phyloP scores from a whole-genome alignment of 1,139 yeast species.

The Geotrichum reessii region DNA sequence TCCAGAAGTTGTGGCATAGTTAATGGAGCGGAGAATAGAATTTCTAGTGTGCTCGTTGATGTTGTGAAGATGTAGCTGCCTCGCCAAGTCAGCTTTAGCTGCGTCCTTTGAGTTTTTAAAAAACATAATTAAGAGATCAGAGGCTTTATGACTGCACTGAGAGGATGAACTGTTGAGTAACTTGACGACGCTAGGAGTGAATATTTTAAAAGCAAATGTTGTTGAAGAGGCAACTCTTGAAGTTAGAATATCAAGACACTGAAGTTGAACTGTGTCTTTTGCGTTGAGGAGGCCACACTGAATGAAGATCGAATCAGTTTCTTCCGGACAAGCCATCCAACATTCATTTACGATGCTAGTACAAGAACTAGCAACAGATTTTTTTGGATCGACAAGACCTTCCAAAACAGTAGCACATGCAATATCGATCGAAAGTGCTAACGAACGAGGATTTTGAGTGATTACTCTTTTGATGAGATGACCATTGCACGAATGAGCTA shows the following conservation, averaged over 20 bases:
- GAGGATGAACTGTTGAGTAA: slow-evolving; percentile 34
- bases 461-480: slow-evolving; percentile 72
- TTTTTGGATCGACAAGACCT: slow-evolving; percentile 47
- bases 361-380: slow-evolving; percentile 46
- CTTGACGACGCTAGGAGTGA: slow-evolving; percentile 41
- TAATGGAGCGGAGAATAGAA: slow-evolving; percentile 18
- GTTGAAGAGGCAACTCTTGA: slow-evolving; percentile 27
- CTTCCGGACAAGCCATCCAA: slow-evolving; percentile 58
- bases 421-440: slow-evolving; percentile 46
- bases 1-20: slow-evolving; percentile 3
- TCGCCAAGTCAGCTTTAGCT: slow-evolving; percentile 46
- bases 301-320: slow-evolving; percentile 48
- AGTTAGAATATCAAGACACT: slow-evolving; percentile 39
- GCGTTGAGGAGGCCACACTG: slow-evolving; percentile 49
- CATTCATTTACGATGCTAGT: slow-evolving; percentile 56
- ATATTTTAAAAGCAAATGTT: slow-evolving; percentile 39
- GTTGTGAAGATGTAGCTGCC: slow-evolving; percentile 41
- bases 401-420: slow-evolving; percentile 56
- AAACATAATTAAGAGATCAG: slow-evolving; percentile 38
- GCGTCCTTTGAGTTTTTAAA: slow-evolving; percentile 41
- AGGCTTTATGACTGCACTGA: slow-evolving; percentile 16
- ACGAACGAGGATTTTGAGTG: slow-evolving; percentile 58
- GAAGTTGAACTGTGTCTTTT: slow-evolving; percentile 42
- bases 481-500: slow-evolving; percentile 63
- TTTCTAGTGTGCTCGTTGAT: slow-evolving; percentile 7